Percentiles rank a stretch among this genome's conserved stretches.
Evolutionary conservation across 108 stramenopile species (phyloP).

Genomic region (Skeletonema grethae): DNA sequence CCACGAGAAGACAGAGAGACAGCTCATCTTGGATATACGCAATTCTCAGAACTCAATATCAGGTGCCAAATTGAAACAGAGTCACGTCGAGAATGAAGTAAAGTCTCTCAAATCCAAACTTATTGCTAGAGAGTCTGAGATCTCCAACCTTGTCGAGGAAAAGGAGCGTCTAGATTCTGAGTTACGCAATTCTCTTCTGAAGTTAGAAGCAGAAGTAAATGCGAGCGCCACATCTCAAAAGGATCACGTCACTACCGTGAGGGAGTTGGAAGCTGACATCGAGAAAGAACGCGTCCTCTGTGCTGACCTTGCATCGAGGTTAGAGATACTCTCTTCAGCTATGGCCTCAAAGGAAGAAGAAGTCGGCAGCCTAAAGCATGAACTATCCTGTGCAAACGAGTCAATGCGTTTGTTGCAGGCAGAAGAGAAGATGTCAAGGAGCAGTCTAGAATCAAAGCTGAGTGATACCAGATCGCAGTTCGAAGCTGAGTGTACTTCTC

Average conservation of each 20-base stretch:
- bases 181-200: neutral
- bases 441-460: slow-evolving; percentile 4
- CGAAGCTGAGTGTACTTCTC: slow-evolving; percentile 2
- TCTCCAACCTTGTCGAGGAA: neutral
- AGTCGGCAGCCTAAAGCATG: slow-evolving; percentile 7
- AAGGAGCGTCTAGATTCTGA: neutral
- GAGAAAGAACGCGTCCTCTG: neutral
- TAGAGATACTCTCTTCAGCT: slow-evolving; percentile 9
- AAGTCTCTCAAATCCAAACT: neutral
- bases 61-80: neutral
- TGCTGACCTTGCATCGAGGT: slow-evolving; percentile 1
- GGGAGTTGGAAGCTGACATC: neutral
- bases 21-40: neutral
- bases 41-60: slow-evolving; percentile 2
- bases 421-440: slow-evolving; percentile 5
- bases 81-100: neutral
- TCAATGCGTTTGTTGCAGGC: slow-evolving; percentile 9
- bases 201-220: neutral
- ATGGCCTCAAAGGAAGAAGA: slow-evolving; percentile 13
- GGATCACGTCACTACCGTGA: neutral
- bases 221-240: neutral
- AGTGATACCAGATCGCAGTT: neutral
- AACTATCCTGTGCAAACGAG: slow-evolving; percentile 2
- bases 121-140: neutral
- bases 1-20: slow-evolving; percentile 4